Evolutionary conservation across 352 stramenopile species (phyloP).

Genomic region (Pelagophyceae sp.): DNA sequence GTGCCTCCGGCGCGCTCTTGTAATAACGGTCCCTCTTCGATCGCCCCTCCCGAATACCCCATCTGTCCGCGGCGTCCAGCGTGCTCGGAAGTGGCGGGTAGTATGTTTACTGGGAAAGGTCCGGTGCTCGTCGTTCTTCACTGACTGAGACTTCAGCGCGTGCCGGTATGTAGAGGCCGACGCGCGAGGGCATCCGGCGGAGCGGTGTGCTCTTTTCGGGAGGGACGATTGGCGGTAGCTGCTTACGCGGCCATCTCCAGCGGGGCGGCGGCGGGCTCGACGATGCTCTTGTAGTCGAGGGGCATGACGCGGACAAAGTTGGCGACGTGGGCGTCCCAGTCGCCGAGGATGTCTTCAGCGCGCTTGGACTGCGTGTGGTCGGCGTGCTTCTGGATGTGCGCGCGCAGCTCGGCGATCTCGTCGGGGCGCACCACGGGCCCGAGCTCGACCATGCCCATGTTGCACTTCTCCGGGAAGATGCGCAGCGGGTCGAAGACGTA

Average conservation of each 20-base stretch:
- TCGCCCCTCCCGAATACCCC: too few relatives aligned
- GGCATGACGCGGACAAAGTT: slow-evolving; percentile 73
- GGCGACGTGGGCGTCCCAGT: slow-evolving; percentile 65
- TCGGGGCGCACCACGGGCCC: slow-evolving; percentile 58
- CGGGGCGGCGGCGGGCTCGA: slow-evolving; percentile 46
- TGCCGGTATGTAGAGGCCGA: too few relatives aligned
- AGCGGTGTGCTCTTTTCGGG: too few relatives aligned
- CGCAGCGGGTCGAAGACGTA: slow-evolving; percentile 88
- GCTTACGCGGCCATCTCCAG: not conserved
- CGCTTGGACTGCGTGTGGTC: slow-evolving; percentile 66
- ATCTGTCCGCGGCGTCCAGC: too few relatives aligned
- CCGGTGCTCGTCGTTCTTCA: too few relatives aligned
- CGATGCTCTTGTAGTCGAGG: slow-evolving; percentile 69
- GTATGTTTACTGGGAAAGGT: too few relatives aligned
- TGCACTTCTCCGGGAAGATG: slow-evolving; percentile 82
- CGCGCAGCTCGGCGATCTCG: slow-evolving; percentile 65
- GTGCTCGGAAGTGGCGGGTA: too few relatives aligned
- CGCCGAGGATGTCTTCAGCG: slow-evolving; percentile 68
- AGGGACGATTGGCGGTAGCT: too few relatives aligned
- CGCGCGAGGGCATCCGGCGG: too few relatives aligned
- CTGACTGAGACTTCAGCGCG: too few relatives aligned
- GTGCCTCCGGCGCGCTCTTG: too few relatives aligned
- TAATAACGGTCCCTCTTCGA: too few relatives aligned
- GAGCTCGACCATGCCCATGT: slow-evolving; percentile 86
- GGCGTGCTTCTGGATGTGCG: slow-evolving; percentile 65